Evolutionary conservation across 1,284 basidiomycete genomes (phyloP), one percentile per base, ranked within the genome.

Genomic region (Porodaedalea pini): DNA sequence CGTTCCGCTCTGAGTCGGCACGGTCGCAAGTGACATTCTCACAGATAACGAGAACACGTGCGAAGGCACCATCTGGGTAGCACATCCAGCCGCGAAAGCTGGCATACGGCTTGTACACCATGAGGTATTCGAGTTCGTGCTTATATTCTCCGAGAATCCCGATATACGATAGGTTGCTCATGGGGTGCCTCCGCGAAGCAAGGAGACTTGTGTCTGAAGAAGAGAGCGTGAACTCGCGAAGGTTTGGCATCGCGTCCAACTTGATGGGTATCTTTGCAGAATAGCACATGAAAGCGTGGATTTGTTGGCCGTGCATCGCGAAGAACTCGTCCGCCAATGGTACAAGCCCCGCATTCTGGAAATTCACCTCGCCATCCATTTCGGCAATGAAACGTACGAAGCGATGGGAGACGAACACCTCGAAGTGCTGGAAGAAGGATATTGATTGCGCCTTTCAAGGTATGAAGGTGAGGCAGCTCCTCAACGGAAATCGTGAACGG

Each of bases 381-480:
- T 50, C 48, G 19, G 34, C 17, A 11, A 50, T 36, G 36, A 50
- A 17, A n/a, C 6, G 32, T 36, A 5, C 17, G 19, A 17, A 50
- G n/a, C 13, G 32, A 34, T 34, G 48, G 48, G 15, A 50, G 29
- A 32, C 17, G 31, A 8, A 36, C 32, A 4, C 17, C 7, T 5
- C 13, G 4, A 19, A 50, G 34, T 7, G 48, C 31, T 21, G n/a
- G 48, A 36, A 31, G 17, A 19, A 50, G 6, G 32, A 50, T 36
- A 17, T 50, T 32, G 25, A 50, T 36, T 15, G 48, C 31, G 4
- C 48, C 48, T 23, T 50, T 50, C 29, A 50, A 11, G 32, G 48
- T 50, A 34, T 50, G 48, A 36, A 50, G 48, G 10, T 23, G 19
- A 2, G 29, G 48, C 48, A 50, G n/a, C 32, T 50, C 32, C n/a